phyloP scores from a whole-genome alignment of 2,329 filamentous ascomycete species.

The Tetracladium maxilliforme region DNA sequence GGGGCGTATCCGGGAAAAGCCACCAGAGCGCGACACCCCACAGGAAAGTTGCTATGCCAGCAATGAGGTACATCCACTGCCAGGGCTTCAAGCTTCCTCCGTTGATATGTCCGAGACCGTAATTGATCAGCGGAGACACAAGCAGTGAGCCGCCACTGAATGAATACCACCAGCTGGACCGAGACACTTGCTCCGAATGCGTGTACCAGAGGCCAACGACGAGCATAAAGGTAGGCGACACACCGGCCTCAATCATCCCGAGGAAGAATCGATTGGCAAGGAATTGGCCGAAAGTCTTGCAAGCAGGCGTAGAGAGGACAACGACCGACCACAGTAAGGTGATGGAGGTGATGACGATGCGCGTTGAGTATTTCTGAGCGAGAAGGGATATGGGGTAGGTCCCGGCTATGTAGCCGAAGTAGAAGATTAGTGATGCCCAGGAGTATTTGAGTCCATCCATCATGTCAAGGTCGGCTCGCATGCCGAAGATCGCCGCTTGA shows the following conservation, averaged over 20 bases:
- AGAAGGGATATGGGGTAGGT: conserved; percentile 16
- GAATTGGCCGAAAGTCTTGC: conserved; percentile 15
- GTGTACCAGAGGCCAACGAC: conserved; percentile 23
- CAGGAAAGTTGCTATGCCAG: conserved; percentile 14
- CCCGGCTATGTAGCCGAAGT: conserved; percentile 16
- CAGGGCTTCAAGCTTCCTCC: conserved; percentile 12
- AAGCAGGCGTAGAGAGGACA: conserved; percentile 16
- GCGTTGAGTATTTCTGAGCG: conserved; percentile 13
- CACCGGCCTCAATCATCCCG: conserved; percentile 18
- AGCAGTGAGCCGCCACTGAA: conserved; percentile 20
- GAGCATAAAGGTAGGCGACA: conserved; percentile 19
- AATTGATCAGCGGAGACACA: conserved; percentile 17
- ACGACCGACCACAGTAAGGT: conserved; percentile 16
- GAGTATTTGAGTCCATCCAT: conserved; percentile 15
- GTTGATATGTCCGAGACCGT: conserved; percentile 16
- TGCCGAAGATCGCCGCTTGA: conserved; percentile 16
- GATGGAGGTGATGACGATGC: conserved; percentile 14
- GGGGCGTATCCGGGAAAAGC: conserved; percentile 14
- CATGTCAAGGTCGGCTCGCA: conserved; percentile 12
- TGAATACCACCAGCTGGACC: conserved; percentile 21
- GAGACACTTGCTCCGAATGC: conserved; percentile 18
- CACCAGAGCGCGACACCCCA: conserved; percentile 11
- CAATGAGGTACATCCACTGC: conserved; percentile 20
- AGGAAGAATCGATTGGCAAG: conserved; percentile 20
- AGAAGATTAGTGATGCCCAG: conserved; percentile 17